Evolutionary conservation across 2,329 filamentous ascomycete species (phyloP).

Genomic region (Trichoderma arundinaceum): DNA sequence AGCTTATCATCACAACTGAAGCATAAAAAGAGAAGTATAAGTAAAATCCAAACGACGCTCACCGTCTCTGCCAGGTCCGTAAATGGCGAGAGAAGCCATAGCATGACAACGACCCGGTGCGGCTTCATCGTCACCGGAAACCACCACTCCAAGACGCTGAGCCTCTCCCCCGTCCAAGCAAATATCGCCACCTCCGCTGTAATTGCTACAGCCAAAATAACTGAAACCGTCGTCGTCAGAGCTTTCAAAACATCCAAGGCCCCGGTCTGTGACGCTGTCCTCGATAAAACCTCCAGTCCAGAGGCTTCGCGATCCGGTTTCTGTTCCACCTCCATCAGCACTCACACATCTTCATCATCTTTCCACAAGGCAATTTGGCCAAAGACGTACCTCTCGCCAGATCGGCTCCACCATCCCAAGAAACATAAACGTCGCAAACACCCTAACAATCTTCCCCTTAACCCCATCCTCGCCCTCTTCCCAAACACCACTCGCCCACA

Average conservation of each 20-base stretch:
- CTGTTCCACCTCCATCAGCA: background rate
- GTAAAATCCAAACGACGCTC: background rate
- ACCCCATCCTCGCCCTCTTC: background rate
- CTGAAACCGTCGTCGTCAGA: background rate
- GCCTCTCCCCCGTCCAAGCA: conserved; percentile 30
- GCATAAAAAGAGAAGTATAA: conserved; percentile 1
- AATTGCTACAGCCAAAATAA: background rate
- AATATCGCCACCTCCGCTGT: background rate
- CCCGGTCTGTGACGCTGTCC: background rate
- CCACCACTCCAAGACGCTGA: conserved; percentile 35
- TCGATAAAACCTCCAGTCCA: background rate
- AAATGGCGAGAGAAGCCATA: conserved; percentile 37
- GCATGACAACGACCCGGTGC: conserved; percentile 32
- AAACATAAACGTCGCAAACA: conserved; percentile 34
- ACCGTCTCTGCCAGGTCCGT: conserved; percentile 38
- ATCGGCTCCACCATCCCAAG: conserved; percentile 38
- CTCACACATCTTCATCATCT: background rate
- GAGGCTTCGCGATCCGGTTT: background rate
- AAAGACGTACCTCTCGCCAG: conserved; percentile 34
- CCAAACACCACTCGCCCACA: background rate
- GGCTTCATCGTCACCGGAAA: conserved; percentile 32
- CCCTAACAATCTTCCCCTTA: conserved; percentile 25
- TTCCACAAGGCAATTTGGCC: background rate
- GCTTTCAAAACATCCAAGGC: background rate
- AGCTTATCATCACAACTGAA: background rate